Percentiles rank a stretch among this genome's conserved stretches.
phyloP scores from a whole-genome alignment of 768 basidiomycete species.

The Lepiota brunneoincarnata region DNA sequence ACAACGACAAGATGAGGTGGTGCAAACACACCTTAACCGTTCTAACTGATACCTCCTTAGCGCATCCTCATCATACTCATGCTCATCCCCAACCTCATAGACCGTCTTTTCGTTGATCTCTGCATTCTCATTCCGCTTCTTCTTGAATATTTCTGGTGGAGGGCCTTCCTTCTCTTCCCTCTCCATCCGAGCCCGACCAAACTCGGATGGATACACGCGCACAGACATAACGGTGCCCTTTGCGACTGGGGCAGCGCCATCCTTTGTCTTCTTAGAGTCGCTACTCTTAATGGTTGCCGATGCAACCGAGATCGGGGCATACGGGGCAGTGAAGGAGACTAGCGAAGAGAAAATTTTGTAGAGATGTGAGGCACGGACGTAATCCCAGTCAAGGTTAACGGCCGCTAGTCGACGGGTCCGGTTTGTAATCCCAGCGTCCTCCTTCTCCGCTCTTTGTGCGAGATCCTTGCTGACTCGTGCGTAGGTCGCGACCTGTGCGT shows the following conservation, averaged over 20 bases:
- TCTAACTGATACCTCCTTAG: constrained; percentile 91
- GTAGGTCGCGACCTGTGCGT: constrained; percentile 71
- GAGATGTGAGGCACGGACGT: constrained; percentile 84
- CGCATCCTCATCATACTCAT: constrained; percentile 86
- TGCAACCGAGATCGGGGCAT: constrained; percentile 26
- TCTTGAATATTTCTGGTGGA: constrained; percentile 78
- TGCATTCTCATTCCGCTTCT: constrained; percentile 41
- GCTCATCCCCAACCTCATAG: constrained; percentile 63
- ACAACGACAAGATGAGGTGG: background rate
- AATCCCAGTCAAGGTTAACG: constrained; percentile 98
- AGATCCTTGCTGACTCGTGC: constrained; percentile 48
- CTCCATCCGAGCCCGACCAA: constrained; percentile 84
- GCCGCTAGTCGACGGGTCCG: constrained; percentile 76
- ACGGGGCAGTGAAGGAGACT: constrained; percentile 57
- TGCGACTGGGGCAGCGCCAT: constrained; percentile 25
- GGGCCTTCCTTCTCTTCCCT: constrained; percentile 91
- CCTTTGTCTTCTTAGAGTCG: constrained; percentile 16
- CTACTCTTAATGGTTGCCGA: constrained; percentile 15
- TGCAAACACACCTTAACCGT: constrained; percentile 67
- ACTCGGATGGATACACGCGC: constrained; percentile 88
- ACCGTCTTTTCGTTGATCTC: constrained; percentile 65
- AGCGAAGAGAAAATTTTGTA: constrained; percentile 93
- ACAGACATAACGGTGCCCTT: constrained; percentile 75
- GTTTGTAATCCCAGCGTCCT: constrained; percentile 33
- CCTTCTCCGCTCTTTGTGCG: constrained; percentile 26